Percentiles rank a stretch among this genome's conserved stretches.
Conservation (phyloP, 2,329 filamentous ascomycete species). For the Trichophyton equinum region DNA sequence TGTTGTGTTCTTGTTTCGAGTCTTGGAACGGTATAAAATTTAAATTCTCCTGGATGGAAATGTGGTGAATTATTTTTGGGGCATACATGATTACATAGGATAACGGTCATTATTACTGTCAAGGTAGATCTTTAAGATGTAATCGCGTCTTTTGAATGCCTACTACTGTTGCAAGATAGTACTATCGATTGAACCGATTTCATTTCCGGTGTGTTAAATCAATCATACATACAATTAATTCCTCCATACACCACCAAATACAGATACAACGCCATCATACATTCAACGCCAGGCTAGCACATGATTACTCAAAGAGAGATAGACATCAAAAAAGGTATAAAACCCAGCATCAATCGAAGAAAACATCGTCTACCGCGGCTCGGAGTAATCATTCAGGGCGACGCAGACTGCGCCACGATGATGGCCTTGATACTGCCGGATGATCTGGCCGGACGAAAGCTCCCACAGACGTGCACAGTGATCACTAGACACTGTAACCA, state of each 20-base stretch:
- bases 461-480: conserved; percentile 92
- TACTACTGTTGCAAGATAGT: too few species aligned
- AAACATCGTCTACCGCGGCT: conserved; percentile 25
- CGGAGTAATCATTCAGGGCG: conserved; percentile 70
- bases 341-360: neutral
- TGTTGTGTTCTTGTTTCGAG: neutral
- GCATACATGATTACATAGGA: neutral
- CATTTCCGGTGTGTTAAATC: neutral
- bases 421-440: conserved; percentile 89
- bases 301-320: neutral
- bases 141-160: too few species aligned
- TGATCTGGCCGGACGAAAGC: conserved; percentile 71
- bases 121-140: too few species aligned
- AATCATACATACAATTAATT: neutral
- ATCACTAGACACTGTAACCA: conserved; percentile 86
- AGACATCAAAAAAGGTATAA: neutral
- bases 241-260: neutral
- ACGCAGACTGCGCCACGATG: conserved; percentile 87
- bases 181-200: neutral
- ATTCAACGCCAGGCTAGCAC: conserved; percentile 5
- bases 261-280: neutral
- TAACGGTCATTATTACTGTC: too few species aligned
- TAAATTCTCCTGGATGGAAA: neutral
- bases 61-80: neutral
- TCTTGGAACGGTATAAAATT: neutral